These are phyloP conservation scores for Eragrostis nindensis DNA, from an alignment of 176 grass and related monocot species.

Conservation along the genomic window DNA sequence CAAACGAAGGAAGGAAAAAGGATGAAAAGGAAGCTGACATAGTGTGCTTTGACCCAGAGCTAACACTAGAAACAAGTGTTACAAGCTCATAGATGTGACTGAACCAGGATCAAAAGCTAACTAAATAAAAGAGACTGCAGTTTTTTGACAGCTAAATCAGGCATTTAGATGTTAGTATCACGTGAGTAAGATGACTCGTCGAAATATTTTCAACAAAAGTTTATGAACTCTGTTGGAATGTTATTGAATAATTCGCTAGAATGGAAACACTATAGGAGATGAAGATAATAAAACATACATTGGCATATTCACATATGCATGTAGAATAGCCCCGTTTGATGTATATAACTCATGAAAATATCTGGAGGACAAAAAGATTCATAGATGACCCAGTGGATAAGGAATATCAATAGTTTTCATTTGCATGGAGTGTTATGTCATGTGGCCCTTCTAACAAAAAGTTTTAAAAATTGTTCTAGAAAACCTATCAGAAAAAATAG, in stretches of 20 bases:
- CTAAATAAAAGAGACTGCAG: not conserved
- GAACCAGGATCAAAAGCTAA: not conserved
- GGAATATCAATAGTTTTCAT: not conserved
- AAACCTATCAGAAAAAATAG: not conserved
- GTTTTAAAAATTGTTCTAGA: not conserved
- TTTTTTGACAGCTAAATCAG: not conserved
- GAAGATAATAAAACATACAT: not conserved
- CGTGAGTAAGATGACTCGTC: not conserved
- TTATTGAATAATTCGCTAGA: not conserved
- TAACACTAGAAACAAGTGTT: not conserved
- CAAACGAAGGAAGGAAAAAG: not conserved
- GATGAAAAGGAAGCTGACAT: not conserved
- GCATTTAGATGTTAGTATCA: not conserved
- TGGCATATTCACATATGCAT: not conserved
- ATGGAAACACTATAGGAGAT: not conserved
- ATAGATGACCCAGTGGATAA: not conserved
- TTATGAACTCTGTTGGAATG: not conserved
- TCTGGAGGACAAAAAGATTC: not conserved
- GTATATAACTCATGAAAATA: not conserved
- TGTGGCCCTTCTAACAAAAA: not conserved
- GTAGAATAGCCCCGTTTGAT: not conserved
- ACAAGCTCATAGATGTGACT: not conserved
- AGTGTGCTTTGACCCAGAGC: not conserved
- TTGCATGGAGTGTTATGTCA: not conserved
- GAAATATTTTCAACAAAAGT: not conserved